Evolutionary conservation across 2,329 filamentous ascomycete genomes (phyloP).

Genomic region (Pseudofabraea citricarpa): DNA sequence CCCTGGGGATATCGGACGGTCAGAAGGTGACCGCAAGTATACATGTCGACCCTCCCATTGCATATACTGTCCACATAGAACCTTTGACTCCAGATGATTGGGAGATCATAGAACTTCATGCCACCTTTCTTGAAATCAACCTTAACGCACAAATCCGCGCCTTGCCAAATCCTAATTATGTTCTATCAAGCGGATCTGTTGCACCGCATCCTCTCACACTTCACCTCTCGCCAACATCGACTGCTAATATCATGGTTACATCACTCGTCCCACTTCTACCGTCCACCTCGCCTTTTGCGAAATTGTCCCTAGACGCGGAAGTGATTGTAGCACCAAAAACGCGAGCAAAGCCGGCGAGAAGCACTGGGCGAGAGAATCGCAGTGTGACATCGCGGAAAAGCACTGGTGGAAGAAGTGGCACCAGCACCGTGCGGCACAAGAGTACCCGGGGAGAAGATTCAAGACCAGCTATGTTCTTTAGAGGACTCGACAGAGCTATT

Average conservation of each 20-base stretch:
- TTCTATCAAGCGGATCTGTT: constrained; percentile 43
- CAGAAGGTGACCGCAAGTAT: constrained; percentile 69
- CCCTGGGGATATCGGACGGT: constrained; percentile 73
- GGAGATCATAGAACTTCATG: constrained; percentile 98
- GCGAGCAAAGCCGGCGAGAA: constrained; percentile 63
- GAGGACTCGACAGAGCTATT: constrained; percentile 68
- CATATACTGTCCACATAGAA: constrained; percentile 95
- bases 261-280: constrained; percentile 73
- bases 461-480: constrained; percentile 67
- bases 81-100: constrained; percentile 92
- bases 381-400: constrained; percentile 79
- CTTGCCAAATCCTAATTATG: constrained; percentile 76
- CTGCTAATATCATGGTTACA: constrained; percentile 82
- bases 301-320: constrained; percentile 89
- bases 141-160: constrained; percentile 89
- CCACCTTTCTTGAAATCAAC: constrained; percentile 91
- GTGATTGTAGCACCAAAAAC: constrained; percentile 96
- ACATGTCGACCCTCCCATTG: constrained; percentile 84
- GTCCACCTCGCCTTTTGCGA: constrained; percentile 72
- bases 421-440: constrained; percentile 63
- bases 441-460: constrained; percentile 59
- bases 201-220: constrained; percentile 77
- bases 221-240: constrained; percentile 91
- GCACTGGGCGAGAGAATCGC: constrained; percentile 61
- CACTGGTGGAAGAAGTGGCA: constrained; percentile 65